Evolutionary conservation across 768 basidiomycete genomes (phyloP).

Genomic region (Candolleomyces eurysporus): DNA sequence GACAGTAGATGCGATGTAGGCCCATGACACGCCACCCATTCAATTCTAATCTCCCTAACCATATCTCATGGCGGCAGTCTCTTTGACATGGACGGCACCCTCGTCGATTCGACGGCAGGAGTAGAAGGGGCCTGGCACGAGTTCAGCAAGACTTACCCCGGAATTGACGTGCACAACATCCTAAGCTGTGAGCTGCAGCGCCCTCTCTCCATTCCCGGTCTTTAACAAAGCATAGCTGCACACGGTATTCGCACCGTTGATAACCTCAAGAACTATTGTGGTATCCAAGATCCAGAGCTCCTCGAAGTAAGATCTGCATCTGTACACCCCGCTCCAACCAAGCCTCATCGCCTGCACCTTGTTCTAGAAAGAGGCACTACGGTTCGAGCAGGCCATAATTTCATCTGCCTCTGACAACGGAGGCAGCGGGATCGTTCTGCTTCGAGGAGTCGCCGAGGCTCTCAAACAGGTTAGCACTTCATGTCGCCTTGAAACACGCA

Average conservation of each 20-base stretch:
- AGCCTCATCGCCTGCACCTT: conserved; percentile 5
- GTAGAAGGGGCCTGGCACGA: conserved; percentile 80
- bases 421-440: conserved; percentile 58
- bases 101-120: conserved; percentile 80
- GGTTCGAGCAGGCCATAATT: conserved; percentile 81
- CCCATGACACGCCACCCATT: conserved; percentile 9
- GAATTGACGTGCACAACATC: conserved; percentile 58
- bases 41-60: background rate
- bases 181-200: conserved; percentile 51
- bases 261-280: conserved; percentile 72
- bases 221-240: conserved; percentile 42
- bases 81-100: conserved; percentile 84
- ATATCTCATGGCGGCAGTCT: conserved; percentile 38
- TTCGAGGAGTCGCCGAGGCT: conserved; percentile 69
- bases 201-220: conserved; percentile 8
- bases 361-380: conserved; percentile 61
- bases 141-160: conserved; percentile 71
- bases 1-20: conserved; percentile 45
- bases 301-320: conserved; percentile 52
- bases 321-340: background rate
- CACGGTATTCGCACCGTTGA: conserved; percentile 87
- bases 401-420: conserved; percentile 54
- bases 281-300: conserved; percentile 61
- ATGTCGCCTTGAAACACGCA: background rate
- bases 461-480: conserved; percentile 48